A percentile compares a stretch with the other conserved stretches of the same genome.
These are phyloP conservation scores for Pichia sp. DNA, from an alignment of 1,139 yeast species.

Conservation along the genomic window DNA sequence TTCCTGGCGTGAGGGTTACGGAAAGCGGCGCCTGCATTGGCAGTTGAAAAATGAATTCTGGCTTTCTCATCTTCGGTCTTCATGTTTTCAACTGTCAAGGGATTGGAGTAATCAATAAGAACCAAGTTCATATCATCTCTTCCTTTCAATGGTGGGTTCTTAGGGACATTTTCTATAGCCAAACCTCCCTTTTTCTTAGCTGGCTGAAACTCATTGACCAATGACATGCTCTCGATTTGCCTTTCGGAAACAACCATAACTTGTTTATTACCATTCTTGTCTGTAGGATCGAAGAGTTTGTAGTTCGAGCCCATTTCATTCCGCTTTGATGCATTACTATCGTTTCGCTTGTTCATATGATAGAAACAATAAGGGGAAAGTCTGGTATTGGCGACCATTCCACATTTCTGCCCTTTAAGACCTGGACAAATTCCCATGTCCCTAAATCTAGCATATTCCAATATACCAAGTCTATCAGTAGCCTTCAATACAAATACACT, in stretches of 20 bases:
- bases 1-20: constrained; percentile 41
- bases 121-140: constrained; percentile 12
- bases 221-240: constrained; percentile 11
- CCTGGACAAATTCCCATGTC: constrained; percentile 67
- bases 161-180: constrained; percentile 6
- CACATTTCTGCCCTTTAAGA: constrained; percentile 37
- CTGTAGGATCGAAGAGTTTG: constrained; percentile 36
- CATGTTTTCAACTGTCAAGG: constrained; percentile 18
- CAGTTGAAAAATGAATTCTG: constrained; percentile 31
- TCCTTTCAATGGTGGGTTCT: constrained; percentile 2
- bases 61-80: constrained; percentile 19
- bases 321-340: constrained; percentile 49
- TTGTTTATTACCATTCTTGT: constrained; percentile 31
- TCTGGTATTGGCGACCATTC: constrained; percentile 48
- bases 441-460: constrained; percentile 58
- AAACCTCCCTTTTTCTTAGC: constrained; percentile 1
- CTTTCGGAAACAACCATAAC: constrained; percentile 26
- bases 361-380: constrained; percentile 56
- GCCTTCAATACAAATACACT: constrained; percentile 39
- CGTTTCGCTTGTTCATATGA: constrained; percentile 57
- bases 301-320: constrained; percentile 68
- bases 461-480: constrained; percentile 43
- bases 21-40: constrained; percentile 39
- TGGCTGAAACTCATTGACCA: constrained; percentile 6
- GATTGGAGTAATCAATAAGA: constrained; percentile 24